Evolutionary conservation across 371 early-diverging fungal genomes (phyloP).

Genomic region (Mortierella sp.): DNA sequence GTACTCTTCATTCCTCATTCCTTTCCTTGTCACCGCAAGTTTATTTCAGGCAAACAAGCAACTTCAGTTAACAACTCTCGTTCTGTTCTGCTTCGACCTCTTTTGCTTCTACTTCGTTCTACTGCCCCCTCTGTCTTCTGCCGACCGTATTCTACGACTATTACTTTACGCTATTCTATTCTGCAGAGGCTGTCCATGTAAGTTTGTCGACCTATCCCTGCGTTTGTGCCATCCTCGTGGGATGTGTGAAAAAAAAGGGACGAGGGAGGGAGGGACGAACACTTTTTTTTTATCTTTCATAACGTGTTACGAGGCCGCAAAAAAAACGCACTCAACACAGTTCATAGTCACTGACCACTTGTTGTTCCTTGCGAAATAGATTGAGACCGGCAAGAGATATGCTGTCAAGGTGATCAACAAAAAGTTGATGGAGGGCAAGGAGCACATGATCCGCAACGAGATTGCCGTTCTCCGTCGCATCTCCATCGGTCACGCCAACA

Average conservation of each 20-base stretch:
- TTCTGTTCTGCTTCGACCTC: not conserved
- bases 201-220: conserved; percentile 21
- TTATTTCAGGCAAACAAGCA: not conserved
- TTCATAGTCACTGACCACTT: no score
- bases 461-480: conserved; percentile 87
- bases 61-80: not conserved
- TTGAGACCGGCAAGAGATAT: conserved; percentile 86
- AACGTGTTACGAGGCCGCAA: no score
- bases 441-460: conserved; percentile 93
- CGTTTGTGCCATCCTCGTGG: conserved; percentile 4
- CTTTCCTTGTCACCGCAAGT: not conserved
- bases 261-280: not conserved
- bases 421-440: conserved; percentile 87
- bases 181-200: conserved; percentile 62
- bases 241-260: not conserved
- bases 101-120: not conserved
- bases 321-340: not conserved
- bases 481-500: conserved; percentile 89
- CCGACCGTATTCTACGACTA: no score
- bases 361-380: conserved; percentile 57
- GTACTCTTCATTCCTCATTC: conserved; percentile 54
- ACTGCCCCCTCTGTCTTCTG: not conserved
- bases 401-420: conserved; percentile 96
- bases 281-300: no score
- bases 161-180: not conserved